These are phyloP conservation scores for Tuber aestivum DNA, from an alignment of 495 filamentous ascomycete genomes.

Conservation along the genomic window DNA sequence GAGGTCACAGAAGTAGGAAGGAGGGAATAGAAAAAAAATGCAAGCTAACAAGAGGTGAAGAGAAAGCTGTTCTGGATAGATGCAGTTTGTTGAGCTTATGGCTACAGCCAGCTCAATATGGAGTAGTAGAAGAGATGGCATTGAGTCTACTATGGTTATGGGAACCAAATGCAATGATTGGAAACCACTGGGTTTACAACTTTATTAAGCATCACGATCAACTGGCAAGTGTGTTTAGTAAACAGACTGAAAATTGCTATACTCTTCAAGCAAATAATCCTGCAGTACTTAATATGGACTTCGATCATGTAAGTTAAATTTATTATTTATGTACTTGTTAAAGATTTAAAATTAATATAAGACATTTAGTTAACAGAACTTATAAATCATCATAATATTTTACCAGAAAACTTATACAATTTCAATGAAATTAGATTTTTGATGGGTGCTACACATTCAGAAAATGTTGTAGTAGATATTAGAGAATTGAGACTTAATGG, in stretches of 20 bases:
- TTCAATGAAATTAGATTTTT: constrained; percentile 9
- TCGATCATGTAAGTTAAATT: constrained; percentile 2
- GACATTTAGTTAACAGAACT: constrained; percentile 11
- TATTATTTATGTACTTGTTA: not conserved
- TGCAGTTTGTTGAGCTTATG: constrained; percentile 1
- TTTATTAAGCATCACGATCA: constrained; percentile 1
- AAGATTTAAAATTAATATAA: not conserved
- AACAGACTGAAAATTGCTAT: constrained; percentile 4
- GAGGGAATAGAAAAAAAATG: not conserved
- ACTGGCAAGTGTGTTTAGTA: not conserved
- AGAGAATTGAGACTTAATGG: not conserved
- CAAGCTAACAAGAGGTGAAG: not conserved
- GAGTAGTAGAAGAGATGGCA: constrained; percentile 8
- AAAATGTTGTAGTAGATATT: constrained; percentile 10
- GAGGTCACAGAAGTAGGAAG: not conserved
- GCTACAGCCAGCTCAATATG: not conserved
- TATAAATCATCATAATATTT: not conserved
- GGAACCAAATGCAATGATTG: not conserved
- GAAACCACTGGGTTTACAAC: not conserved
- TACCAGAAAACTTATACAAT: constrained; percentile 7
- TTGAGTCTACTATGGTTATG: not conserved
- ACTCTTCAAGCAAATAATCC: constrained; percentile 13
- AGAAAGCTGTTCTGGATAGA: not conserved
- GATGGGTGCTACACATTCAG: not conserved
- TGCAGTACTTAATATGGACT: constrained; percentile 7